Evolutionary conservation across 106 monocot species (phyloP).

Genomic region (Phalaenopsis aphrodite): DNA sequence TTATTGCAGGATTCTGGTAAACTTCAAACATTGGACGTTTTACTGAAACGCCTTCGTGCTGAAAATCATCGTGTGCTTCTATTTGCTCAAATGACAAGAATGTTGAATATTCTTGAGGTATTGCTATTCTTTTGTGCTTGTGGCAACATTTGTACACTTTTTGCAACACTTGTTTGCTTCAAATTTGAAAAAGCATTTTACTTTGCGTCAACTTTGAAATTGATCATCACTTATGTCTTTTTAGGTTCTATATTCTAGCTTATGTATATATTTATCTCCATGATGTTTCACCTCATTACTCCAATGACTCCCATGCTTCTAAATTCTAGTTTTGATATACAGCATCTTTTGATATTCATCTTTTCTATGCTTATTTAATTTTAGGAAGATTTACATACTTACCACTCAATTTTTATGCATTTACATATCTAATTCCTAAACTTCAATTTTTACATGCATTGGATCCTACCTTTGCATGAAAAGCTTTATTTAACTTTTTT

Average conservation of each 20-base stretch:
- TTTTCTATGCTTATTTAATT: neutral
- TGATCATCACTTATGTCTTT: neutral
- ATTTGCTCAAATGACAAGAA: slow-evolving; percentile 99
- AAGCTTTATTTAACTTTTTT: too few relatives aligned
- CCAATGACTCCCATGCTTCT: neutral
- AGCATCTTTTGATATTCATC: neutral
- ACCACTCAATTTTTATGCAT: too few relatives aligned
- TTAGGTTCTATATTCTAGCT: neutral
- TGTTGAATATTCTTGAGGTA: slow-evolving; percentile 99
- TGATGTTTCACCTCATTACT: neutral
- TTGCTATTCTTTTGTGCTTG: slow-evolving; percentile 11
- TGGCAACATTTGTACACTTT: neutral
- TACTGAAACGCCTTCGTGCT: slow-evolving; percentile 84
- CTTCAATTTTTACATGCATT: too few relatives aligned
- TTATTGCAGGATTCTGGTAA: slow-evolving; percentile 85
- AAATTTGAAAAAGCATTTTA: neutral
- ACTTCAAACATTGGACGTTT: slow-evolving; percentile 80
- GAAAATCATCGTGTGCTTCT: slow-evolving; percentile 91
- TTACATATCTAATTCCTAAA: too few relatives aligned
- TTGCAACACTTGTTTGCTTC: neutral
- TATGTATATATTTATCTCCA: neutral
- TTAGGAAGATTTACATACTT: too few relatives aligned
- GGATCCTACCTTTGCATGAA: too few relatives aligned
- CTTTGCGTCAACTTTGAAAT: neutral
- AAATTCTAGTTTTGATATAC: neutral